Evolutionary conservation across 1,284 basidiomycete species (phyloP), one percentile per base, ranked within the genome.

Genomic region (Pyrrhoderma noxium): DNA sequence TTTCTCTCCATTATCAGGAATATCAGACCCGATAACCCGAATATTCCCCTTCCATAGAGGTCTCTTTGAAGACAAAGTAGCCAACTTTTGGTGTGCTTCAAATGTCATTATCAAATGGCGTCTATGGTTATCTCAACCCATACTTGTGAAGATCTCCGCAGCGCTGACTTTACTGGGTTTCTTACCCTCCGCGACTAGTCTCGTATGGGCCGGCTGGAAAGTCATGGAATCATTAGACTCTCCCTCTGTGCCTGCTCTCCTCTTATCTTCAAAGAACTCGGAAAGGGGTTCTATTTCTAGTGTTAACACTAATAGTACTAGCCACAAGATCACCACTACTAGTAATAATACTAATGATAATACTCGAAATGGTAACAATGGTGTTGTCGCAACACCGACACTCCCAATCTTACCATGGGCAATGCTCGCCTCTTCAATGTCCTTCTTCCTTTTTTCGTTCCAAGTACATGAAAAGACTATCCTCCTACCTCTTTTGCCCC

Each of bases 401-500:
- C 69, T 84, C 47, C 76, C 76, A 14, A 69, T 86, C 31, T 72
- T 85, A 41, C 84, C 77, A 14, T 89, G 80, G 61, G 85, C 82
- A 1, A 70, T 90, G 31, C 72, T 89, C 47, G 82, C 80, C 13
- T 81, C 79, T 1, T 83, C 87, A 0, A 75, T 94, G 71, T 86
- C 91, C 3, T 95, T 96, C 74, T 96, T 93, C 70, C 71, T 98
- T 21, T 94, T 96, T 69, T 93, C 92, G 5, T 95, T 96, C 65
- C 93, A 96, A 64, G 93, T 93, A 23, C 93, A 95, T 67, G 93
- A 96, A 67, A 96, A 96, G 72, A 87, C 87, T 2, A 89, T 96
- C 44, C 64, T 97, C n/a, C 64, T 97, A 0, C 91, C 93, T 2
- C 72, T 96, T 18, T 67, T 96, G 57, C 93, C 93, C 0, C 71